Evolutionary conservation across 2,329 filamentous ascomycete genomes (phyloP), one percentile per base, ranked within the genome.

Genomic region (Colletotrichum chrysophilum): DNA sequence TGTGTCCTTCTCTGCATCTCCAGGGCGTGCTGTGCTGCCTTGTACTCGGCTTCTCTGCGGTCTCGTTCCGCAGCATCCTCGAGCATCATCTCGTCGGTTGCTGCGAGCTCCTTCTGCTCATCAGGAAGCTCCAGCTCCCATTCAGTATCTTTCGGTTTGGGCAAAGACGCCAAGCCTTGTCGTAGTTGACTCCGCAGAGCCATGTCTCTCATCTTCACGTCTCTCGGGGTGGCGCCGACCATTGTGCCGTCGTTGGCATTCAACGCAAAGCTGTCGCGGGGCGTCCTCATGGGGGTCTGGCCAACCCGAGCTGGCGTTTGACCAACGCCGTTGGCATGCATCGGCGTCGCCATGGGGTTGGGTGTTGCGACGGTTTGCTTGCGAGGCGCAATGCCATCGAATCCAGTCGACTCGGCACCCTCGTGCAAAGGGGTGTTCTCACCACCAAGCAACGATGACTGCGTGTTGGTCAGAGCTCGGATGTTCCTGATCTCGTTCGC

Each of bases 401-500:
- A 97, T 0, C 96, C 96, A 8, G 96, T 98, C 13, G 96, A 97
- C 5, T 91, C 93, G 60, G 90, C 87, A 7, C 95, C 95, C 81
- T 98, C 95, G 74, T 96, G 91, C 13, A 99, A 89, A 58, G 95
- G 95, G 0, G 96, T 96, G 80, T 98, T 98, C 78, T 99, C 97
- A 16, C 96, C 97, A 76, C 97, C 97, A 1, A 99, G 89, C 10
- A 99, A 88, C 12, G 95, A 98, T 24, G 97, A 98, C 80, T 98
- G 95, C 0, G 96, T 98, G 82, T 98, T 94, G 1, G 96, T 98
- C 66, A 98, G 88, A 9, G 97, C 95, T 78, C 94, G 92, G 64
- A 98, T 98, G 83, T 99, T 98, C 74, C 93, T 93, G 77, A 98
- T 96, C 85, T 99, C 97, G 83, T 98, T 99, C 78, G 96, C 96